Conservation (phyloP, 106 monocot genomes). For the Acanthochlamys bracteata region DNA sequence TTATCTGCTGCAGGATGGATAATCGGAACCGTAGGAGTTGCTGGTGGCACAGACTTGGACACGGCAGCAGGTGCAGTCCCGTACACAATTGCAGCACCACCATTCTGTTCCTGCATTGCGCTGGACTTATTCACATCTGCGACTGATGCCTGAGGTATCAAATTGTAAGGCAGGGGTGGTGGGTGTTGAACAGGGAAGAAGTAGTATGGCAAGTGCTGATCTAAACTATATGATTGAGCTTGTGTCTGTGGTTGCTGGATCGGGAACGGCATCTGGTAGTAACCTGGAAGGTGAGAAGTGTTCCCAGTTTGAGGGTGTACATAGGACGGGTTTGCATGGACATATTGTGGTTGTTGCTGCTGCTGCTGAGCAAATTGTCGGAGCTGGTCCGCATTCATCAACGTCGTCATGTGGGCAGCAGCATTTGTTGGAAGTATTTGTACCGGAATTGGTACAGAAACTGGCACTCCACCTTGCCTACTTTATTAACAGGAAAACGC, state of each 20-base stretch:
- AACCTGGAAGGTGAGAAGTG: constrained; percentile 29
- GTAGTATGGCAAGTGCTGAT: constrained; percentile 42
- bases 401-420: neutral
- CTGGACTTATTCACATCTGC: constrained; percentile 14
- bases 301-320: constrained; percentile 36
- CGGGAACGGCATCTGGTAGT: constrained; percentile 37
- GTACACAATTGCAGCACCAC: neutral
- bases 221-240: constrained; percentile 12
- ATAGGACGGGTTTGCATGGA: constrained; percentile 34
- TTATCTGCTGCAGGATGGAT: constrained; percentile 21
- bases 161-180: constrained; percentile 21
- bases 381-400: neutral
- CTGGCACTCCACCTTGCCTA: neutral
- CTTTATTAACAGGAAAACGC: neutral
- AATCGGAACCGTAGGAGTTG: constrained; percentile 11
- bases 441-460: neutral
- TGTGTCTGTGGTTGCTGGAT: neutral
- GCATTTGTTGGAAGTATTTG: neutral
- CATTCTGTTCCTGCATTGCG: neutral
- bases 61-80: constrained; percentile 16
- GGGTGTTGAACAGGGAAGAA: constrained; percentile 44
- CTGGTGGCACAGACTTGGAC: neutral
- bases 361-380: neutral
- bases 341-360: constrained; percentile 16
- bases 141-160: constrained; percentile 2